Evolutionary conservation across 1,284 basidiomycete species (phyloP).

Genomic region (Coniferiporia weirii): DNA sequence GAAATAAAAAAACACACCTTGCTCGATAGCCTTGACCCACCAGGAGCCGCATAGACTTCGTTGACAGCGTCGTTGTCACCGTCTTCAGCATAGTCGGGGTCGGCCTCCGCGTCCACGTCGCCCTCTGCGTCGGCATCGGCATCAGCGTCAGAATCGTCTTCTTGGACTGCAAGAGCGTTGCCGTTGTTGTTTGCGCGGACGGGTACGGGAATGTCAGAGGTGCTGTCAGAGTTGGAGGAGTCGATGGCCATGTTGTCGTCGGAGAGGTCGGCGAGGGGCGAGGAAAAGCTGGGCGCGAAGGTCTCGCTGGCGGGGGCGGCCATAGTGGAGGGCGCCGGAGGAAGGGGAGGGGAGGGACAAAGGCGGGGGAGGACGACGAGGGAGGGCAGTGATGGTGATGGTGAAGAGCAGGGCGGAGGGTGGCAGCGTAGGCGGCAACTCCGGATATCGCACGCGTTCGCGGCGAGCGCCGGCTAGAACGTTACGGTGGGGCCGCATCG

Average conservation of each 20-base stretch:
- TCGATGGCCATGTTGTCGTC: constrained; percentile 18
- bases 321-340: constrained; percentile 1
- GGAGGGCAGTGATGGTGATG: not conserved
- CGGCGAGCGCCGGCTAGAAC: not conserved
- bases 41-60: constrained; percentile 15
- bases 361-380: not conserved
- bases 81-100: constrained; percentile 20
- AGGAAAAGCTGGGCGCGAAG: not conserved
- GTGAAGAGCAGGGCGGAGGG: not conserved
- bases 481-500: constrained; percentile 4
- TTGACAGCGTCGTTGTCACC: constrained; percentile 12
- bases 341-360: not conserved
- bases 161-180: not conserved
- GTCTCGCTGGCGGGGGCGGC: constrained; percentile 6
- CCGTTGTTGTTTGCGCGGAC: constrained; percentile 2
- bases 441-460: constrained; percentile 3
- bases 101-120: constrained; percentile 22
- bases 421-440: not conserved
- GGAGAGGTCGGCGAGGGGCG: constrained; percentile 6
- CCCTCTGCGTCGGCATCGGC: constrained; percentile 21
- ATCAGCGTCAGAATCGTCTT: constrained; percentile 19
- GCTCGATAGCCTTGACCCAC: constrained; percentile 16
- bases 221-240: constrained; percentile 5
- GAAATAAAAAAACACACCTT: constrained; percentile 21
- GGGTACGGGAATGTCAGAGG: not conserved